Percentiles rank a stretch among this genome's conserved stretches.
Conservation (phyloP, 495 filamentous ascomycete species). For the Apodospora peruviana region DNA sequence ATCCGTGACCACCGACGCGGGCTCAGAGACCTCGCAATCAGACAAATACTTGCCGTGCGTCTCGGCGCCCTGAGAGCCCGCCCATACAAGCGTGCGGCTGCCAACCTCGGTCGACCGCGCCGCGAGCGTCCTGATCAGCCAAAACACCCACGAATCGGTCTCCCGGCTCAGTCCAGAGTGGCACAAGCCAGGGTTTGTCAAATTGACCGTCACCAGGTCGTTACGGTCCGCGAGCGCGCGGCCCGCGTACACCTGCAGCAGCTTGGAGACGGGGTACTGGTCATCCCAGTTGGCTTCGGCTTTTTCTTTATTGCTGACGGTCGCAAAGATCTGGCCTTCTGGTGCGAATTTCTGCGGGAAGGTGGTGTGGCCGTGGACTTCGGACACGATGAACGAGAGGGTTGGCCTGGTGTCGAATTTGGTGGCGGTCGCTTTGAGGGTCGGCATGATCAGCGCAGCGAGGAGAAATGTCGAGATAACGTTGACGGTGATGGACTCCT, state of each 20-base stretch:
- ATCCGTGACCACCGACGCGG: neutral
- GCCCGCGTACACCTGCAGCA: conserved; percentile 34
- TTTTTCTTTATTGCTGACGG: neutral
- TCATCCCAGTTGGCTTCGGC: neutral
- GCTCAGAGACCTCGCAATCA: conserved; percentile 21
- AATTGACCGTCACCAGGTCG: conserved; percentile 2
- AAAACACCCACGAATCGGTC: neutral
- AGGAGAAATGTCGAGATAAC: conserved; percentile 44
- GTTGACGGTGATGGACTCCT: conserved; percentile 49
- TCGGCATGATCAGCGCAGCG: conserved; percentile 37
- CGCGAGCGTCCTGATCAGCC: conserved; percentile 22
- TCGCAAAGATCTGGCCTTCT: conserved; percentile 3
- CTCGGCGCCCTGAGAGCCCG: conserved; percentile 27
- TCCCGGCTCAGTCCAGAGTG: conserved; percentile 2
- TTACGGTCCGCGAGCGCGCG: conserved; percentile 24
- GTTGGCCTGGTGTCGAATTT: conserved; percentile 14
- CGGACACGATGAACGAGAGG: conserved; percentile 25
- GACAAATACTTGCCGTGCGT: conserved; percentile 41
- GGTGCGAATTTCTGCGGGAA: neutral
- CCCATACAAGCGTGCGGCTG: conserved; percentile 36
- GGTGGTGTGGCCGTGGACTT: conserved; percentile 4
- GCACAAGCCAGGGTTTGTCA: conserved; percentile 8
- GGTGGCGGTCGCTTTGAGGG: conserved; percentile 26
- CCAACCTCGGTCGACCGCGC: conserved; percentile 39
- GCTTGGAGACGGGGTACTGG: conserved; percentile 37